Percentiles rank a stretch among this genome's conserved stretches.
Evolutionary conservation across 768 basidiomycete species (phyloP).

Genomic region (Boletus barrowsii): DNA sequence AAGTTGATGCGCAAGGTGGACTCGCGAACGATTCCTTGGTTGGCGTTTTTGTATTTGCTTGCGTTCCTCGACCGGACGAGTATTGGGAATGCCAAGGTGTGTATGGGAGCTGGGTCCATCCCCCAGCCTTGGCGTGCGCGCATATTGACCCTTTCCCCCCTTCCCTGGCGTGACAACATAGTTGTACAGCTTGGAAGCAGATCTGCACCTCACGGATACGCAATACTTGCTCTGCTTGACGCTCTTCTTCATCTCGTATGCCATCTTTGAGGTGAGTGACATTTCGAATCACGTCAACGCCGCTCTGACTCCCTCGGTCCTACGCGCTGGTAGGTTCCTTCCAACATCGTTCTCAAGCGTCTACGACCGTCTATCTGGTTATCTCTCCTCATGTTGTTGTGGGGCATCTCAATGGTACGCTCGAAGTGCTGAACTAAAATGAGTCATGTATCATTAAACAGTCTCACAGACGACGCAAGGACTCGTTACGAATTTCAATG

Average conservation of each 20-base stretch:
- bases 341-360: conserved; percentile 69
- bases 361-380: conserved; percentile 78
- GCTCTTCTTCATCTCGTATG: conserved; percentile 60
- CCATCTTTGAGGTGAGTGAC: conserved; percentile 58
- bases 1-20: conserved; percentile 71
- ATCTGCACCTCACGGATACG: conserved; percentile 58
- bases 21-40: conserved; percentile 62
- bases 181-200: conserved; percentile 60
- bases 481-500: conserved; percentile 63
- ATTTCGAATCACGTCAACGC: not conserved
- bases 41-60: conserved; percentile 72
- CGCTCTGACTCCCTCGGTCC: not conserved
- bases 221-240: conserved; percentile 68
- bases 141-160: not conserved
- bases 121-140: not conserved
- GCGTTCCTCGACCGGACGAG: conserved; percentile 65
- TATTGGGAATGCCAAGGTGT: conserved; percentile 42
- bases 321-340: conserved; percentile 48
- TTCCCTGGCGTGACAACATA: conserved; percentile 20
- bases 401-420: conserved; percentile 73
- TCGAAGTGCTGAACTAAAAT: not conserved
- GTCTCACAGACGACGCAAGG: conserved; percentile 64
- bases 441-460: no score
- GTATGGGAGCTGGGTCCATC: not conserved
- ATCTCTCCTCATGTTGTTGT: conserved; percentile 66